A percentile compares a stretch with the other conserved stretches of the same genome.
These are phyloP conservation scores for Collybia mongolica DNA, from an alignment of 768 basidiomycete species.

Conservation along the genomic window DNA sequence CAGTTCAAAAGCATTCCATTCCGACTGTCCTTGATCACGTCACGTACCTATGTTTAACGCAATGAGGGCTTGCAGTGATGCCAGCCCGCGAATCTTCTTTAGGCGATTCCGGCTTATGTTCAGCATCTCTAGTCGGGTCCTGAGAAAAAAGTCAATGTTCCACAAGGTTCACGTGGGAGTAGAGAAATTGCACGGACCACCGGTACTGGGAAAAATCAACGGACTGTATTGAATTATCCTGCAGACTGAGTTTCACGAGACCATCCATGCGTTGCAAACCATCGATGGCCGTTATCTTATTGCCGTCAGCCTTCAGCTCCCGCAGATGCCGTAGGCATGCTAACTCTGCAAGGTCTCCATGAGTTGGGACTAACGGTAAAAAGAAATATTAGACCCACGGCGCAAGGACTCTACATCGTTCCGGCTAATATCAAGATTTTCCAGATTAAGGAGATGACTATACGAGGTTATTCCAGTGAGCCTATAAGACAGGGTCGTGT, in stretches of 20 bases:
- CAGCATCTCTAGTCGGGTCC: conserved; percentile 75
- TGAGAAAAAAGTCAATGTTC: conserved; percentile 18
- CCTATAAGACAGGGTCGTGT: conserved; percentile 34
- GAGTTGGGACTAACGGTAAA: conserved; percentile 5
- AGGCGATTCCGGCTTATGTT: conserved; percentile 80
- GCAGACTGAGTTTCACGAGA: conserved; percentile 80
- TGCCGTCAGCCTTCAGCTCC: conserved; percentile 88
- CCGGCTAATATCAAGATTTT: conserved; percentile 85
- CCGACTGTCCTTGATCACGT: conserved; percentile 29
- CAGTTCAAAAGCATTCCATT: conserved; percentile 21
- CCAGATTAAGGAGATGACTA: conserved; percentile 81
- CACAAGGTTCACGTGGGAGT: conserved; percentile 16
- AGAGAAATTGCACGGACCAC: conserved; percentile 53
- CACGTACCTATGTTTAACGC: conserved; percentile 83
- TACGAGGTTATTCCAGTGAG: conserved; percentile 88
- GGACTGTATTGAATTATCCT: conserved; percentile 65
- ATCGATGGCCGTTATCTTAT: conserved; percentile 69
- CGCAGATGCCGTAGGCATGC: conserved; percentile 81
- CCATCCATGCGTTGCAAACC: conserved; percentile 80
- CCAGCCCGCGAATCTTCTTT: conserved; percentile 55
- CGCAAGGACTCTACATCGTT: conserved; percentile 87
- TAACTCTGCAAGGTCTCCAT: conserved; percentile 55
- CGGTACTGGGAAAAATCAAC: conserved; percentile 60
- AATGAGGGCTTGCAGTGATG: conserved; percentile 57
- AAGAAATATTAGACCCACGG: conserved; percentile 54